Base-by-base conservation (phyloP, 2,329 filamentous ascomycete genomes). In the Fusarium burgessii region DNA sequence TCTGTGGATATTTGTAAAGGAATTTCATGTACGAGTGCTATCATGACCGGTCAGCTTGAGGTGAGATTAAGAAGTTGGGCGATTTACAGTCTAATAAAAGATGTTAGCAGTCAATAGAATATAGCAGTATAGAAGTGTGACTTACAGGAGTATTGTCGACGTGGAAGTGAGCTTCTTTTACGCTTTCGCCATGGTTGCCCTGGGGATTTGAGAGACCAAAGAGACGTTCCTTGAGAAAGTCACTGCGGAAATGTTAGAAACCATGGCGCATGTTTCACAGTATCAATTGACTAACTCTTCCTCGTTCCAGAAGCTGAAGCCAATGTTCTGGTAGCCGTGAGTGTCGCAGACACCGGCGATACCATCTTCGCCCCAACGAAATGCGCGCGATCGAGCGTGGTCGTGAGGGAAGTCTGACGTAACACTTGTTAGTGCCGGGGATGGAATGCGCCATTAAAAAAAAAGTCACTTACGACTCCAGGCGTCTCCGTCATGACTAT, bases 11-110 rank as follows among this genome's bases (percentile, higher is more conserved):
- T 82, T 98, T 98, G 88, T 98, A 98, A 74, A 98, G 91, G 78
- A 91, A 97, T 82, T 98, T 98, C 95, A 98, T 98, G 85, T 98
- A 98, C 32, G 95, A 97, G 82, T 98, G 95, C 93, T 95, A 80
- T 43, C 50, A 52, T 58, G 55, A 51, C 45, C 27, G 50, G 68
- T 76, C 62, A 71, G 67, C 42, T 65, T 35, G 35, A 23, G 45
- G 54, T 41, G 33, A 6, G 38, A 54, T 40, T 47, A 14, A 25
- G 7, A 20, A 35, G n/a, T 40, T 29, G 23, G 58, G 42, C 46
- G 62, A 18, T 80, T 77, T 83, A 86, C 84, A 77, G 85, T 86
- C 85, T 87, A 71, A 32, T 43, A 6, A 18, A 57, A 23, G 23
- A 25, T 42, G 75, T 82, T 73, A 77, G 72, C 62, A 42, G 55